phyloP scores from a whole-genome alignment of 1,284 basidiomycete species.

The Microbotryum lychnidis-dioicae region DNA sequence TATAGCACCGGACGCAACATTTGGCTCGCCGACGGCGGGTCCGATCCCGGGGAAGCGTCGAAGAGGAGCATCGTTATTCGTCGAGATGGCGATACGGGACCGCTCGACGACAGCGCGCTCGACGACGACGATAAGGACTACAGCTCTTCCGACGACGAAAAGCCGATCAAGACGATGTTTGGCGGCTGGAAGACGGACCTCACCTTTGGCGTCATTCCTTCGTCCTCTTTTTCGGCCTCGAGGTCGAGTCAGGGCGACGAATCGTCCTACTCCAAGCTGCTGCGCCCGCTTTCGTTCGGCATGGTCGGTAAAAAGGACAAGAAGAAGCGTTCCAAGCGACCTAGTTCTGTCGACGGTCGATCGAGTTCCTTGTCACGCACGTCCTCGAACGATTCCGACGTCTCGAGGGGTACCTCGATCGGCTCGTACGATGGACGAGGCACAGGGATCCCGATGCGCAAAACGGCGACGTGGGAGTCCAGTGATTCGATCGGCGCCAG shows the following conservation, averaged over 20 bases:
- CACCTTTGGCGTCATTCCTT: background rate
- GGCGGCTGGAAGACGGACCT: constrained; percentile 22
- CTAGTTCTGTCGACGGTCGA: background rate
- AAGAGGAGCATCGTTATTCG: background rate
- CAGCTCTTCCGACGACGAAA: constrained; percentile 1
- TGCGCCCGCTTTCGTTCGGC: constrained; percentile 23
- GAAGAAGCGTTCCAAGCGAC: background rate
- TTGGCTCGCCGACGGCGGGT: constrained; percentile 16
- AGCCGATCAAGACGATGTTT: constrained; percentile 3
- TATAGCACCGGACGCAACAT: constrained; percentile 26
- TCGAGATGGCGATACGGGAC: background rate
- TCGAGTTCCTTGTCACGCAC: constrained; percentile 13
- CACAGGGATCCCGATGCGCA: constrained; percentile 30
- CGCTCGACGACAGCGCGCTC: background rate
- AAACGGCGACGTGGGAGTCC: constrained; percentile 27
- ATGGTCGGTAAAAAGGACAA: constrained; percentile 6
- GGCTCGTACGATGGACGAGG: background rate
- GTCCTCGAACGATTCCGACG: constrained; percentile 10
- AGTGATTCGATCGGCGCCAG: constrained; percentile 6
- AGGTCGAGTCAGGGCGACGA: background rate
- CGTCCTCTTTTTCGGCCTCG: no score
- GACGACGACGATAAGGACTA: background rate
- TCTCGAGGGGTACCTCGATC: background rate
- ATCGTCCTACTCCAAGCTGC: constrained; percentile 19
- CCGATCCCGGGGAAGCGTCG: background rate